A percentile compares a stretch with the other conserved stretches of the same genome.
Conservation (phyloP, 805 yeast genomes). For the Sungouiella blattae region DNA sequence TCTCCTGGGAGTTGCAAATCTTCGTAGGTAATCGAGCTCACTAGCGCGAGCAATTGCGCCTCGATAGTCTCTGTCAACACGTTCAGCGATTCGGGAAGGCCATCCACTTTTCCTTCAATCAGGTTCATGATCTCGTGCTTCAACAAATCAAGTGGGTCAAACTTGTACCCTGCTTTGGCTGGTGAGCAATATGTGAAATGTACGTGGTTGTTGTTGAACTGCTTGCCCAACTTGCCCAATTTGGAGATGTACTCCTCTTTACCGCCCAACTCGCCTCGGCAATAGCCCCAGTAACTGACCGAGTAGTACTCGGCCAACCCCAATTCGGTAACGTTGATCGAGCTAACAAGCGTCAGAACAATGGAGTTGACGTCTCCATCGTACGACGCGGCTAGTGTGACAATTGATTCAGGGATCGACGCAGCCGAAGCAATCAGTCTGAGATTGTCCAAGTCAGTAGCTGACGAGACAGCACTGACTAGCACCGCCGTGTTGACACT, state of each 20-base stretch:
- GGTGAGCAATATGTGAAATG: slow-evolving; percentile 49
- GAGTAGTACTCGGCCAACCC: slow-evolving; percentile 42
- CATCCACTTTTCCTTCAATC: slow-evolving; percentile 21
- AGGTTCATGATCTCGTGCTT: slow-evolving; percentile 30
- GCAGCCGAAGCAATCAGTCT: slow-evolving; percentile 11
- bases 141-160: slow-evolving; percentile 47
- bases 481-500: background rate
- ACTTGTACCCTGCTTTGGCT: slow-evolving; percentile 52
- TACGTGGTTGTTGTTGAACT: slow-evolving; percentile 26
- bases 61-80: background rate
- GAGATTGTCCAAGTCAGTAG: background rate
- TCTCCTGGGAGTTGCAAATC: slow-evolving; percentile 51
- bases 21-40: slow-evolving; percentile 18
- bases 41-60: slow-evolving; percentile 10
- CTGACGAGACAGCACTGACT: background rate
- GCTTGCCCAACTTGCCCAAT: slow-evolving; percentile 13
- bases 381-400: slow-evolving; percentile 11
- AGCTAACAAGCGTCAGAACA: slow-evolving; percentile 3
- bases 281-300: slow-evolving; percentile 42
- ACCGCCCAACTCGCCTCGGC: slow-evolving; percentile 27
- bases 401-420: slow-evolving; percentile 13
- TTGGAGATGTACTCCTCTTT: slow-evolving; percentile 2
- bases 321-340: slow-evolving; percentile 26
- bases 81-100: slow-evolving; percentile 14
- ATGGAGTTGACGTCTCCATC: slow-evolving; percentile 16